Conservation (phyloP, 768 basidiomycete species). For the Floccularia luteovirens region DNA sequence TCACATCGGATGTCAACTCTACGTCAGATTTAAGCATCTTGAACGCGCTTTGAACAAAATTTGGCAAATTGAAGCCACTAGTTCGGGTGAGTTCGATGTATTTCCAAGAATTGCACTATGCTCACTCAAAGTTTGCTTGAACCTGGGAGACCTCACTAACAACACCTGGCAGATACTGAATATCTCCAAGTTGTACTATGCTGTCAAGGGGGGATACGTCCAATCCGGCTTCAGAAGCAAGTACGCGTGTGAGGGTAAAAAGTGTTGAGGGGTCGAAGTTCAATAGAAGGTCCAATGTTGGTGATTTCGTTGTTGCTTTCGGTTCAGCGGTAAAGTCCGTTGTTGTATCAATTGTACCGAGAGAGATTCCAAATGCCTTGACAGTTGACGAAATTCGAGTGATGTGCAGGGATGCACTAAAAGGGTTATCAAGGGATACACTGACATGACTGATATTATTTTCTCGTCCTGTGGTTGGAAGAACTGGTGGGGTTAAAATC, state of each 20-base stretch:
- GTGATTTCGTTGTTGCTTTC: slow-evolving; percentile 48
- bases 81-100: slow-evolving; percentile 1
- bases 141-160: slow-evolving; percentile 17
- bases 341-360: slow-evolving; percentile 52
- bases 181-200: slow-evolving; percentile 62
- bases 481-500: slow-evolving; percentile 25
- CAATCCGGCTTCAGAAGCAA: slow-evolving; percentile 58
- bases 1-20: slow-evolving; percentile 42
- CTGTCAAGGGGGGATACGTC: slow-evolving; percentile 55
- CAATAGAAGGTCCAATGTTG: slow-evolving; percentile 51
- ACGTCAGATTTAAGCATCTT: slow-evolving; percentile 57
- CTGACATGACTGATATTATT: slow-evolving; percentile 62
- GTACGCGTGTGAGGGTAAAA: slow-evolving; percentile 62
- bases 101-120: slow-evolving; percentile 1
- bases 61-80: slow-evolving; percentile 57
- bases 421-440: slow-evolving; percentile 60
- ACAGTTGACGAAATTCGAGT: slow-evolving; percentile 56
- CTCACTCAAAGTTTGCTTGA: slow-evolving; percentile 48
- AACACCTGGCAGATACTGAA: slow-evolving; percentile 44
- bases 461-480: slow-evolving; percentile 52
- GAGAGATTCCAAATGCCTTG: slow-evolving; percentile 47
- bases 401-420: slow-evolving; percentile 51
- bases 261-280: slow-evolving; percentile 62
- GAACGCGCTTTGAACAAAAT: slow-evolving; percentile 61
- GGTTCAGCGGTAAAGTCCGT: slow-evolving; percentile 45